Conservation (phyloP, 768 basidiomycete species). For the Boletus rubescentipes region DNA sequence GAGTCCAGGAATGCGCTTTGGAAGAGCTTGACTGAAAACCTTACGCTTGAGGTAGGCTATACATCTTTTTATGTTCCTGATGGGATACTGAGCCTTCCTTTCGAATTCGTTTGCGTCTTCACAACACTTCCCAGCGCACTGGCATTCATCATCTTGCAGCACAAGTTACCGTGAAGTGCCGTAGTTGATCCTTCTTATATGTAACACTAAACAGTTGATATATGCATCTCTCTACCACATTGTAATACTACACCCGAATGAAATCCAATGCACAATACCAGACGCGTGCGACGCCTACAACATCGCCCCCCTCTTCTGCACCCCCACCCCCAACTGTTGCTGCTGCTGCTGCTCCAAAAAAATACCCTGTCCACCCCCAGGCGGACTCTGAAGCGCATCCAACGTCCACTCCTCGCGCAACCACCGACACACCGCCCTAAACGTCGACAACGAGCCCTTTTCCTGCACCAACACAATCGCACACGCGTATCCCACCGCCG, state of each 20-base stretch:
- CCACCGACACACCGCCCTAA: constrained; percentile 72
- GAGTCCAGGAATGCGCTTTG: too few relatives aligned
- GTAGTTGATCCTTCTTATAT: neutral
- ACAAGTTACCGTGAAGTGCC: too few relatives aligned
- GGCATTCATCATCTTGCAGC: too few relatives aligned
- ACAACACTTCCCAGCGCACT: too few relatives aligned
- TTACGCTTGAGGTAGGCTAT: too few relatives aligned
- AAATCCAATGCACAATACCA: constrained; percentile 5
- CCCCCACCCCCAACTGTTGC: neutral
- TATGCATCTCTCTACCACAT: neutral
- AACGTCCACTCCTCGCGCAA: constrained; percentile 68
- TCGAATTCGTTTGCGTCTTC: too few relatives aligned
- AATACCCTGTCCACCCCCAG: constrained; percentile 32
- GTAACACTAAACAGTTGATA: too few relatives aligned
- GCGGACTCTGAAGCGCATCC: constrained; percentile 34
- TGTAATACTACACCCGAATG: neutral
- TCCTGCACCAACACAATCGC: constrained; percentile 81
- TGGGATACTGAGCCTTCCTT: too few relatives aligned
- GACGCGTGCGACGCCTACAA: constrained; percentile 15
- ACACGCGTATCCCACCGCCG: constrained; percentile 44
- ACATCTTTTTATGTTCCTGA: too few relatives aligned
- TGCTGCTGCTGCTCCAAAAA: constrained; percentile 40
- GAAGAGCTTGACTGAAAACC: too few relatives aligned
- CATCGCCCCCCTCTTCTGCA: constrained; percentile 31
- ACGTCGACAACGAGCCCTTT: constrained; percentile 88